Conservation (phyloP, 352 stramenopile genomes). For the Blastocystis sp. region DNA sequence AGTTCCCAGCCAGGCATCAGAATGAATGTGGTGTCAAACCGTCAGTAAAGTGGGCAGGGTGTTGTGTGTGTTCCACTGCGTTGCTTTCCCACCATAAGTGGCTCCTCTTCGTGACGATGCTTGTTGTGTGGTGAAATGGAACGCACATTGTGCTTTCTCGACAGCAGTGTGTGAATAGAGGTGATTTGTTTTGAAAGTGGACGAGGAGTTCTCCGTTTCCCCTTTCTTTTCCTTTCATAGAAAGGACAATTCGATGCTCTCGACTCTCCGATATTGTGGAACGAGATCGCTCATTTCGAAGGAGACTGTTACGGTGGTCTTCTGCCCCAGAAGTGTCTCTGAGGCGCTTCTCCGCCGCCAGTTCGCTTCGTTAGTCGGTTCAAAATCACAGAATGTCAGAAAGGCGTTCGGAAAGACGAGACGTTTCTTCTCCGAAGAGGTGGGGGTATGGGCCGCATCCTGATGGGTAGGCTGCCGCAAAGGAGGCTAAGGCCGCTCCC, state of each 20-base stretch:
- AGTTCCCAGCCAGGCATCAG: slow-evolving; percentile 74
- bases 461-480: slow-evolving; percentile 28
- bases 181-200: background rate
- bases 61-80: background rate
- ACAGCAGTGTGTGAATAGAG: no score
- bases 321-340: background rate
- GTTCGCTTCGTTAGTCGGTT: slow-evolving; percentile 2
- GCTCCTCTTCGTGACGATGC: background rate
- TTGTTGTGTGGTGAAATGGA: no score
- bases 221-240: slow-evolving; percentile 41
- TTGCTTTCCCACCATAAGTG: background rate
- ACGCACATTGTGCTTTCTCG: no score
- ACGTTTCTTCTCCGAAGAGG: slow-evolving; percentile 55
- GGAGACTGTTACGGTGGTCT: background rate
- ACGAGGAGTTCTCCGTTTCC: slow-evolving; percentile 43
- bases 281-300: slow-evolving; percentile 29
- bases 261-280: slow-evolving; percentile 49
- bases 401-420: slow-evolving; percentile 16
- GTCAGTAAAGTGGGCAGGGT: background rate
- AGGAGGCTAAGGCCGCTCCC: slow-evolving; percentile 20
- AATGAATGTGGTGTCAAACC: slow-evolving; percentile 18
- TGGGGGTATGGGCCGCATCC: background rate
- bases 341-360: slow-evolving; percentile 9
- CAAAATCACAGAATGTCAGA: slow-evolving; percentile 29
- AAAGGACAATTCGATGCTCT: slow-evolving; percentile 36